Percentiles rank a stretch among this genome's conserved stretches.
Conservation (phyloP, 192 early-diverging fungal species). For the Backusella macrospora region DNA sequence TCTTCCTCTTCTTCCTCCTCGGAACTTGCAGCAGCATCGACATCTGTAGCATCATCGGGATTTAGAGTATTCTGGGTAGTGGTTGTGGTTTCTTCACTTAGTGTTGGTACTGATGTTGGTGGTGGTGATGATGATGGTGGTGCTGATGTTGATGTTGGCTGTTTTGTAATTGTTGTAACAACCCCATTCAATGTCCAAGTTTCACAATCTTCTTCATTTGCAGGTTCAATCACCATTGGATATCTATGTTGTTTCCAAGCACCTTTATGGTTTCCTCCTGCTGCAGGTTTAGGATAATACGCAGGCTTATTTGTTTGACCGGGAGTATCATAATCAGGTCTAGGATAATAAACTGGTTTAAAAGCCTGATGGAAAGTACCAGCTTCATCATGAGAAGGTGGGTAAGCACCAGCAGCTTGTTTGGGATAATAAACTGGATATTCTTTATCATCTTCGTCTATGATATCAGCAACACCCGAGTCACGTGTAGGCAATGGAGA, state of each 20-base stretch:
- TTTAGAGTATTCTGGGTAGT: no score
- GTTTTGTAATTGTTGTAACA: not conserved
- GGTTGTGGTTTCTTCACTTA: no score
- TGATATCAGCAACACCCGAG: not conserved
- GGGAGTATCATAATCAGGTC: not conserved
- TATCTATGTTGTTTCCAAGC: not conserved
- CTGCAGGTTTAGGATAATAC: not conserved
- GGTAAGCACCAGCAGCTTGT: no score
- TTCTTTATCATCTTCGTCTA: not conserved
- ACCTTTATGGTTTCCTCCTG: not conserved
- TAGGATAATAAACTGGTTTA: not conserved
- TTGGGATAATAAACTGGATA: no score
- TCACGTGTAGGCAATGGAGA: not conserved
- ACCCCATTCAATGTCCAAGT: not conserved
- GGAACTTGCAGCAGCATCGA: no score
- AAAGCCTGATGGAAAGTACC: not conserved
- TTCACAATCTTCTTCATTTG: not conserved
- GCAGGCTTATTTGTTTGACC: not conserved
- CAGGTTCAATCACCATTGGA: not conserved
- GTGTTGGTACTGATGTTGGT: no score
- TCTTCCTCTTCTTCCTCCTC: no score
- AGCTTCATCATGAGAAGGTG: not conserved
- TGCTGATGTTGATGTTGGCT: no score
- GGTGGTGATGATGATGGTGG: no score
- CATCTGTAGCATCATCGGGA: no score